phyloP scores from a whole-genome alignment of 148 eudicot genomes.

The Linanthus parryae region DNA sequence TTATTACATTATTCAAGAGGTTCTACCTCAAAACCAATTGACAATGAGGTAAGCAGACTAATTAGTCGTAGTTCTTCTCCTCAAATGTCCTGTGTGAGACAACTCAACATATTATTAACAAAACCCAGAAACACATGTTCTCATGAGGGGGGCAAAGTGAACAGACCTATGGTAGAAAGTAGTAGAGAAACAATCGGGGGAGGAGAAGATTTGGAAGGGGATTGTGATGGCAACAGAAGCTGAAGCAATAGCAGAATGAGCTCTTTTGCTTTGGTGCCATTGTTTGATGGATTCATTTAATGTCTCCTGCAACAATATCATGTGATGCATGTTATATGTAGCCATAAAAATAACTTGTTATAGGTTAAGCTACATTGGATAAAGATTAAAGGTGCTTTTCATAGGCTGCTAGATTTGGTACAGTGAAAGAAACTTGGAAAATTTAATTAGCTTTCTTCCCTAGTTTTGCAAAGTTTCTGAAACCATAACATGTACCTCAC shows the following conservation, averaged over 20 bases:
- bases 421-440: slow-evolving; percentile 8
- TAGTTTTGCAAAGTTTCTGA: not conserved
- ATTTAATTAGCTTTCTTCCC: not conserved
- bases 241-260: slow-evolving; percentile 4
- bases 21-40: too few relatives aligned
- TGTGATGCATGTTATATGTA: slow-evolving; percentile 13
- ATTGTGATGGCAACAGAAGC: slow-evolving; percentile 8
- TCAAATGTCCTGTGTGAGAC: too few relatives aligned
- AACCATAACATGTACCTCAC: not conserved
- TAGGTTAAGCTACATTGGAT: slow-evolving; percentile 12
- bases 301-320: slow-evolving; percentile 18
- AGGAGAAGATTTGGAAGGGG: too few relatives aligned
- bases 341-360: not conserved
- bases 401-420: slow-evolving; percentile 15
- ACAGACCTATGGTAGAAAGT: too few relatives aligned
- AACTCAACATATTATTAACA: too few relatives aligned
- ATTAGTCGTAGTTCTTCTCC: too few relatives aligned
- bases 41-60: too few relatives aligned
- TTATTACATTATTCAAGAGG: too few relatives aligned
- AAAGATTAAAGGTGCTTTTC: slow-evolving; percentile 7
- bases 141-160: too few relatives aligned
- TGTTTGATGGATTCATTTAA: too few relatives aligned
- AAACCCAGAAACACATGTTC: too few relatives aligned
- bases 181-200: too few relatives aligned
- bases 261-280: slow-evolving; percentile 3